These are phyloP conservation scores for Talaromyces sp. DNA, from an alignment of 2,329 filamentous ascomycete species.

Conservation along the genomic window DNA sequence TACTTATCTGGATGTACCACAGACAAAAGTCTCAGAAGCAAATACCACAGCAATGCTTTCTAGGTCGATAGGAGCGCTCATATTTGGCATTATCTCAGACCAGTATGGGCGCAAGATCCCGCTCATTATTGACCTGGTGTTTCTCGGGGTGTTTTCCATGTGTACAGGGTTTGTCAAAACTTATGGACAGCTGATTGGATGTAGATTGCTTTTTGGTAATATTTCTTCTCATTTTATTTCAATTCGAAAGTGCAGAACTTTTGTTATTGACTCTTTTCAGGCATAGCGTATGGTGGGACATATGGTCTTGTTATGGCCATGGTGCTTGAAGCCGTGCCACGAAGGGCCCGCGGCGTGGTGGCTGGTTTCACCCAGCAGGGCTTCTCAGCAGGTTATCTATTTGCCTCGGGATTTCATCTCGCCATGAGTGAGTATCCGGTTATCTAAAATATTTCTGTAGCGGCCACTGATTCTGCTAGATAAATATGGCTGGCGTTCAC, in stretches of 20 bases:
- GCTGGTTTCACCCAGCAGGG: slow-evolving; percentile 6
- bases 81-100: slow-evolving; percentile 4
- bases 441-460: background rate
- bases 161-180: background rate
- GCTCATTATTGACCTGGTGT: slow-evolving; percentile 1
- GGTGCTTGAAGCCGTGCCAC: slow-evolving; percentile 5
- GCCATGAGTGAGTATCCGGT: slow-evolving; percentile 4
- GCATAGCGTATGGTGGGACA: slow-evolving; percentile 3
- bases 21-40: slow-evolving; percentile 4
- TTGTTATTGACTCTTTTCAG: background rate
- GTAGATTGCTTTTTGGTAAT: slow-evolving; percentile 2
- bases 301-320: slow-evolving; percentile 4
- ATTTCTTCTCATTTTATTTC: background rate
- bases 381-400: slow-evolving; percentile 1
- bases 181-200: slow-evolving; percentile 2
- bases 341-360: background rate
- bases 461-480: background rate
- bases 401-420: slow-evolving; percentile 6
- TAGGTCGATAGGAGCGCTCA: background rate
- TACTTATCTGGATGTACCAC: background rate
- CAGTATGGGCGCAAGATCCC: slow-evolving; percentile 7
- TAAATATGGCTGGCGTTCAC: slow-evolving; percentile 3
- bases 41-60: slow-evolving; percentile 8
- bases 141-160: slow-evolving; percentile 3
- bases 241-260: background rate